Evolutionary conservation across 2,329 filamentous ascomycete species (phyloP).

Genomic region (Ramichloridium luteum): DNA sequence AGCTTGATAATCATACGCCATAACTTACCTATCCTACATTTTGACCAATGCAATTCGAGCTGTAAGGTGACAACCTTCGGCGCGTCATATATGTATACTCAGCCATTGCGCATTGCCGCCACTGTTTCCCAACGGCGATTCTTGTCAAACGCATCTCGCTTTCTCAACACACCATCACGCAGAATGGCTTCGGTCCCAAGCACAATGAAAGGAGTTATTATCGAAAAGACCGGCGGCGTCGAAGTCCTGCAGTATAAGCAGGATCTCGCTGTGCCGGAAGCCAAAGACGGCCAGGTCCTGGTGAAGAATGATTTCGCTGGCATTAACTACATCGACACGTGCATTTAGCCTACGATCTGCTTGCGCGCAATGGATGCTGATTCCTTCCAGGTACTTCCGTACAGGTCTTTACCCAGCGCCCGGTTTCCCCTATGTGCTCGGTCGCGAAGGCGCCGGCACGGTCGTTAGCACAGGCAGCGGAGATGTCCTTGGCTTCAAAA

Average conservation of each 20-base stretch:
- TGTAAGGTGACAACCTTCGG: too few relatives aligned
- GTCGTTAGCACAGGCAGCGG: conserved; percentile 50
- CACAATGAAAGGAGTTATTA: conserved; percentile 61
- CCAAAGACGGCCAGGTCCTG: conserved; percentile 58
- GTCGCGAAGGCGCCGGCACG: conserved; percentile 65
- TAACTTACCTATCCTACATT: too few relatives aligned
- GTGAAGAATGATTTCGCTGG: conserved; percentile 71
- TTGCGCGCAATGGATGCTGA: conserved; percentile 2
- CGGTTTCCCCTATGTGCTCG: conserved; percentile 59
- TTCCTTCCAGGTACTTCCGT: conserved; percentile 57
- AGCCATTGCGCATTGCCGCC: too few relatives aligned
- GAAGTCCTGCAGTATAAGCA: conserved; percentile 61
- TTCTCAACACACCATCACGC: conserved; percentile 8
- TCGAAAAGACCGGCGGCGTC: conserved; percentile 58
- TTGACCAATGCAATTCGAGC: too few relatives aligned
- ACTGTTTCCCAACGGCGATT: too few relatives aligned
- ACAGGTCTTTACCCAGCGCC: conserved; percentile 64
- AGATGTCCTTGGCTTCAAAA: conserved; percentile 40
- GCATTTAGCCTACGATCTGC: conserved; percentile 1
- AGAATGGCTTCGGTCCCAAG: conserved; percentile 43
- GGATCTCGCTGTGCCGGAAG: conserved; percentile 57
- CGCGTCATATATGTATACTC: too few relatives aligned
- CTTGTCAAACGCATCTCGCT: too few relatives aligned
- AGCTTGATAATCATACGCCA: too few relatives aligned
- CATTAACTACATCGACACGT: conserved; percentile 83